These are phyloP conservation scores for Endothia cerciana DNA, from an alignment of 2,329 filamentous ascomycete species.

Conservation along the genomic window DNA sequence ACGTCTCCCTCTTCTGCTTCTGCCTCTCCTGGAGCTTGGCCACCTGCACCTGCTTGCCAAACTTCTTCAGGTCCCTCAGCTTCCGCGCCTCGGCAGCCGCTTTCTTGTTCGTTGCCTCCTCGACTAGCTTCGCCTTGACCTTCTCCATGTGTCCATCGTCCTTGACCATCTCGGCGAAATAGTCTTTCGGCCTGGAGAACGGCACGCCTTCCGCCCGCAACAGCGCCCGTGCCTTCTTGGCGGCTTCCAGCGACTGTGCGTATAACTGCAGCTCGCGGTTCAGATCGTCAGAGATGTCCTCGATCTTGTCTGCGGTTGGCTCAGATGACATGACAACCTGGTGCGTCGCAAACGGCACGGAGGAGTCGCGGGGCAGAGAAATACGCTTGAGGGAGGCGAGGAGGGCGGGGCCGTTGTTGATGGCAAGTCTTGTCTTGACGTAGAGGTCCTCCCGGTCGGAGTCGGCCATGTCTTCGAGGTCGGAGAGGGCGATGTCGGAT, in stretches of 20 bases:
- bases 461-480: constrained; percentile 76
- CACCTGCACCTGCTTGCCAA: constrained; percentile 96
- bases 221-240: constrained; percentile 70
- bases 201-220: constrained; percentile 81
- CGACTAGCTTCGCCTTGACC: constrained; percentile 90
- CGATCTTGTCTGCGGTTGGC: constrained; percentile 68
- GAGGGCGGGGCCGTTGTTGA: constrained; percentile 94
- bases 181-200: constrained; percentile 89
- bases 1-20: constrained; percentile 87
- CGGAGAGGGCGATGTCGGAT: constrained; percentile 74
- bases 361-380: constrained; percentile 65
- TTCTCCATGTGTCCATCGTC: constrained; percentile 97
- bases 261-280: constrained; percentile 93
- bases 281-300: constrained; percentile 88
- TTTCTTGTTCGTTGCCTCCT: constrained; percentile 91
- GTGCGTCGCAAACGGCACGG: constrained; percentile 80
- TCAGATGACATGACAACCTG: constrained; percentile 73
- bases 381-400: constrained; percentile 80
- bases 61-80: constrained; percentile 96
- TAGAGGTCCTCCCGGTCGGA: constrained; percentile 79
- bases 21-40: constrained; percentile 93
- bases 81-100: constrained; percentile 88
- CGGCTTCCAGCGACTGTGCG: constrained; percentile 82
- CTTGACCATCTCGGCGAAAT: constrained; percentile 99
- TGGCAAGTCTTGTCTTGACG: constrained; percentile 89